Conservation (phyloP, 495 filamentous ascomycete genomes). For the Cryomyces minteri region DNA sequence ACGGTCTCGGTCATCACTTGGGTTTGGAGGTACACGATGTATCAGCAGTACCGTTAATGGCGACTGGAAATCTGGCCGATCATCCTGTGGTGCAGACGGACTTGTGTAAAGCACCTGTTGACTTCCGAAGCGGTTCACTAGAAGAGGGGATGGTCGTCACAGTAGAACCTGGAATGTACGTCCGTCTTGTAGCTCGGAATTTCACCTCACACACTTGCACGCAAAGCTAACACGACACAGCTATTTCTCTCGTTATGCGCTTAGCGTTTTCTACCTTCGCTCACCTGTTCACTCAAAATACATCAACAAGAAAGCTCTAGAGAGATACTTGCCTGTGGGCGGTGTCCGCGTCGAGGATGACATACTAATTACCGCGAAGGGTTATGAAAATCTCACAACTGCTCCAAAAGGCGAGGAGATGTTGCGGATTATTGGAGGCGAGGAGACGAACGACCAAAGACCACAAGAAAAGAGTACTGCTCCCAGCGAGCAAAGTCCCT, state of each 20-base stretch:
- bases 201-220: background rate
- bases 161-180: constrained; percentile 67
- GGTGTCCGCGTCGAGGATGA: constrained; percentile 90
- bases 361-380: constrained; percentile 58
- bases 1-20: constrained; percentile 76
- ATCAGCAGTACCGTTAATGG: constrained; percentile 20
- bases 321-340: constrained; percentile 57
- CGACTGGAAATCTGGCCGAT: background rate
- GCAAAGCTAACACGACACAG: constrained; percentile 6
- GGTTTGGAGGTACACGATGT: constrained; percentile 87
- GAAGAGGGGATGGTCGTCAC: constrained; percentile 64
- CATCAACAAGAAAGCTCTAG: constrained; percentile 55
- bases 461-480: no score
- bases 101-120: constrained; percentile 7
- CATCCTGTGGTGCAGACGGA: constrained; percentile 7
- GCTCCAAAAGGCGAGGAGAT: constrained; percentile 63
- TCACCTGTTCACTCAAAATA: constrained; percentile 41
- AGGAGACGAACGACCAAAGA: no score
- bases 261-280: constrained; percentile 42
- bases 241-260: constrained; percentile 47
- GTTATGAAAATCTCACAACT: constrained; percentile 68
- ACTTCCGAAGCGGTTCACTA: constrained; percentile 19
- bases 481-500: no score
- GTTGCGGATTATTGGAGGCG: constrained; percentile 34
- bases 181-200: background rate